phyloP scores from a whole-genome alignment of 2,329 filamentous ascomycete species.

The Berkeleyomyces rouxiae region DNA sequence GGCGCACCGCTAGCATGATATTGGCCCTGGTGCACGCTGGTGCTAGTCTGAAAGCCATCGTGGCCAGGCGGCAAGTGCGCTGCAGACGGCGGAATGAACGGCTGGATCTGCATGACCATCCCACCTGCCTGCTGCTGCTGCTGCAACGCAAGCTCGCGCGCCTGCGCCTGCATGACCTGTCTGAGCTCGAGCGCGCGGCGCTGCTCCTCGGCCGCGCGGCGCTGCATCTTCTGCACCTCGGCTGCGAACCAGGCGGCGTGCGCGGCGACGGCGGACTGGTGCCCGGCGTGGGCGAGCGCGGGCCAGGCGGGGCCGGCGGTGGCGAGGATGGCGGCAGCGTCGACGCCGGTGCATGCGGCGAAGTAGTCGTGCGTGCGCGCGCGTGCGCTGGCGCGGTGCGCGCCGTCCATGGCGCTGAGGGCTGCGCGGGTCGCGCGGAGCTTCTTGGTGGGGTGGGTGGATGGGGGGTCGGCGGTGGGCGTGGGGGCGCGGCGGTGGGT shows the following conservation, averaged over 20 bases:
- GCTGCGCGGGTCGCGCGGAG: slow-evolving; percentile 58
- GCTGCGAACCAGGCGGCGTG: not conserved
- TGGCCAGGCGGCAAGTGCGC: not conserved
- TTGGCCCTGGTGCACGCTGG: too few species aligned
- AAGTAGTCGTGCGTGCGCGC: slow-evolving; percentile 3
- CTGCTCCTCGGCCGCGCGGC: not conserved
- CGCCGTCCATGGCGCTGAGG: slow-evolving; percentile 61
- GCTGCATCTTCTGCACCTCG: not conserved
- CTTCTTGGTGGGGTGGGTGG: slow-evolving; percentile 30
- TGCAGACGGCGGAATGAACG: not conserved
- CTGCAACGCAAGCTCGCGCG: not conserved
- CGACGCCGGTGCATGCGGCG: not conserved
- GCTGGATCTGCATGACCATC: not conserved
- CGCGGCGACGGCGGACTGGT: not conserved
- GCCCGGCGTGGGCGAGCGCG: not conserved
- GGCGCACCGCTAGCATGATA: too few species aligned
- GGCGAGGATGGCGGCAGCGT: not conserved
- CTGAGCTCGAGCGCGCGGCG: not conserved
- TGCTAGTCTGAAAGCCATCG: too few species aligned
- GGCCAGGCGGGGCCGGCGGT: not conserved
- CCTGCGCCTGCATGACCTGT: not conserved
- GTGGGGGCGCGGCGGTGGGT: slow-evolving; percentile 48
- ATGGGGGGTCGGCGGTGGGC: slow-evolving; percentile 44
- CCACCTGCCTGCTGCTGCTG: not conserved
- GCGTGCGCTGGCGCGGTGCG: slow-evolving; percentile 19